Percentiles rank a stretch among this genome's conserved stretches.
phyloP scores from a whole-genome alignment of 768 basidiomycete genomes.

The Rhodotorula babjevae region DNA sequence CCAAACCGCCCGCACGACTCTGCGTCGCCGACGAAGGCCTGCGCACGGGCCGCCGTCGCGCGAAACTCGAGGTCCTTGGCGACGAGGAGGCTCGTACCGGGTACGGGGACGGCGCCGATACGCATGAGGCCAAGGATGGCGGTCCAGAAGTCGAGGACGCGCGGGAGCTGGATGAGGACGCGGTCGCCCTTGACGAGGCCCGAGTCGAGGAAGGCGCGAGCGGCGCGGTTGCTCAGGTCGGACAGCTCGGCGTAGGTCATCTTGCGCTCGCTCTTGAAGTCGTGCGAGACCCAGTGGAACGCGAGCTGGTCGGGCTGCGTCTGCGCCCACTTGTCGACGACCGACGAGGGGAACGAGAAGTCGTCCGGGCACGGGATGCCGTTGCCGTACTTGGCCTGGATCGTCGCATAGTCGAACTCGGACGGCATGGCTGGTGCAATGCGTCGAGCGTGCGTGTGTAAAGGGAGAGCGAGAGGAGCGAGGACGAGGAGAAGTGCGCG shows the following conservation, averaged over 20 bases:
- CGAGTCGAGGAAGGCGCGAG: conserved; percentile 9
- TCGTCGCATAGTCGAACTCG: conserved; percentile 17
- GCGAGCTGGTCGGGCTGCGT: conserved; percentile 8
- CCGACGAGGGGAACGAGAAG: conserved; percentile 26
- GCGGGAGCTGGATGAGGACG: conserved; percentile 27
- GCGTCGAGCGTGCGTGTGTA: not conserved
- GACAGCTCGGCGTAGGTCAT: conserved; percentile 22
- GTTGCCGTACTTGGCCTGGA: conserved; percentile 2
- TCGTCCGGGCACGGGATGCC: conserved; percentile 31
- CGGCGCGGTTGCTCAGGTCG: conserved; percentile 13
- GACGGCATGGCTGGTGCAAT: not conserved
- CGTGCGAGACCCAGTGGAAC: conserved; percentile 28
- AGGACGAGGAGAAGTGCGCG: not conserved
- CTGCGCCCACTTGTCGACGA: conserved; percentile 18
- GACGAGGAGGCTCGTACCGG: conserved; percentile 34
- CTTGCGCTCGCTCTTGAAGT: conserved; percentile 17
- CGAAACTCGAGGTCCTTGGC: conserved; percentile 36
- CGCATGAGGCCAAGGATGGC: conserved; percentile 26
- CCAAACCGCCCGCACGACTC: conserved; percentile 18
- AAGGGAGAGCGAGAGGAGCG: not conserved
- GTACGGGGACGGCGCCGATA: conserved; percentile 26
- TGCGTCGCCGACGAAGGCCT: conserved; percentile 32
- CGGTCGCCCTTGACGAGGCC: conserved; percentile 37
- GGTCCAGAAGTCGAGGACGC: conserved; percentile 24
- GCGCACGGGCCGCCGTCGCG: conserved; percentile 7